Conservation (phyloP, 805 yeast species). For the Hanseniaspora nectarophila region DNA sequence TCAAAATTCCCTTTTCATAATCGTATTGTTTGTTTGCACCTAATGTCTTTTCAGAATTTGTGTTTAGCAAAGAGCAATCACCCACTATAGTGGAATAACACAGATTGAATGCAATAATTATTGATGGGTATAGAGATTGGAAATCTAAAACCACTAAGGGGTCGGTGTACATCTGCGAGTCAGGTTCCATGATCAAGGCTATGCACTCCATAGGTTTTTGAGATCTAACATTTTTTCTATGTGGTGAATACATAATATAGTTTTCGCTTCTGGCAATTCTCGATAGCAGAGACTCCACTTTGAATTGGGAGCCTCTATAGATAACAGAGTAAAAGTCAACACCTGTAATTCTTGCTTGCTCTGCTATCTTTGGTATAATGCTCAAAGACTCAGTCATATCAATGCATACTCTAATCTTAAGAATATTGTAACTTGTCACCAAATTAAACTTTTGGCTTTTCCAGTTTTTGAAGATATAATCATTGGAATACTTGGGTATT, state of each 20-base stretch:
- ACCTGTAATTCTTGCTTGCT: slow-evolving; percentile 76
- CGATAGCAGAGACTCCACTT: slow-evolving; percentile 73
- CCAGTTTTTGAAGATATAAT: slow-evolving; percentile 41
- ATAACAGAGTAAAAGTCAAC: slow-evolving; percentile 80
- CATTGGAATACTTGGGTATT: slow-evolving; percentile 49
- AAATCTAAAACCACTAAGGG: slow-evolving; percentile 87
- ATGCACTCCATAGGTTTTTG: slow-evolving; percentile 80
- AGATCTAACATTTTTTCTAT: slow-evolving; percentile 63
- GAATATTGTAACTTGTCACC: slow-evolving; percentile 34
- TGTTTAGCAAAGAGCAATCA: slow-evolving; percentile 41
- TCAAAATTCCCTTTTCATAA: slow-evolving; percentile 41
- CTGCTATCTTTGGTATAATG: slow-evolving; percentile 43
- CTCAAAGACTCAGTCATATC: neutral
- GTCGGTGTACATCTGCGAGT: slow-evolving; percentile 68
- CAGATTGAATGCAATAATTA: slow-evolving; percentile 81
- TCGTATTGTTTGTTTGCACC: slow-evolving; percentile 41
- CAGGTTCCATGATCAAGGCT: slow-evolving; percentile 89
- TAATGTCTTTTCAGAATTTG: slow-evolving; percentile 32
- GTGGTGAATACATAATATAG: slow-evolving; percentile 62
- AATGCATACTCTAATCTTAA: neutral
- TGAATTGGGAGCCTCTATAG: slow-evolving; percentile 85
- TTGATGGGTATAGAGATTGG: slow-evolving; percentile 86
- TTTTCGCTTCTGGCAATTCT: slow-evolving; percentile 70
- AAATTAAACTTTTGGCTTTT: slow-evolving; percentile 14
- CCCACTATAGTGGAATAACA: slow-evolving; percentile 70